Base-by-base conservation (phyloP, 2,329 filamentous ascomycete species). In the Pseudogymnoascus sp. region DNA sequence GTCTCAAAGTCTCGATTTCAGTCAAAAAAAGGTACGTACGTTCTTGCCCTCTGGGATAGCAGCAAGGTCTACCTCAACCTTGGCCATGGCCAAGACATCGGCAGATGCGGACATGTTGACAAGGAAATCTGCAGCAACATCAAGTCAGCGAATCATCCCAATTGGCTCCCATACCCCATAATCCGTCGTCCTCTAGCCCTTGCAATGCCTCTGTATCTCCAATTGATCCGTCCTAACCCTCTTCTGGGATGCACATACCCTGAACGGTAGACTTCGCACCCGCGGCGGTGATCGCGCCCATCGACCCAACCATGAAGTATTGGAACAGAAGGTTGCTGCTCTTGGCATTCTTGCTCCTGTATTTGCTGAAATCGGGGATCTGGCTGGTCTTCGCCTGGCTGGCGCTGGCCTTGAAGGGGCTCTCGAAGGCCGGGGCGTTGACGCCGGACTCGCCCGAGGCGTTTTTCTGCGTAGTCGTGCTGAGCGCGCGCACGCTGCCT, bases 21-120 rank as follows among this genome's bases (percentile, higher is more conserved):
- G 37, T 55, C 26, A 3, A 19, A 31, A 59, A 61, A 21, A 55
- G 52, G 64, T 61, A 82, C 89, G 77, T 82, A 92, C 94, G 82
- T 99, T 99, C 90, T 97, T 99, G 85, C 94, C 94, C 83, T 97
- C 93, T 67, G 94, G 94, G 73, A 99, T 97, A 68, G 91, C 78
- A 72, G 82, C 83, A 69, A 99, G 89, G 78, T 96, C 91, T 71
- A 99, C 89, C 83, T 99, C 94, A 71, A 99, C 94, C 88, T 99
- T 99, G 78, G 94, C 94, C 87, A 97, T 95, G 76, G 95, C 94
- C 80, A 99, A 81, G 74, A 99, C 92, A 74, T 99, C 94, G 79
- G 94, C 94, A 66, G 94, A 99, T 67, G 94, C 94, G 73, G 93
- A 95, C 95, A 99, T 97, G 87, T 97, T 99, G 82, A 96, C 91